A percentile compares a stretch with the other conserved stretches of the same genome.
phyloP scores from a whole-genome alignment of 345 rosid genomes.

The Salix dunnii region DNA sequence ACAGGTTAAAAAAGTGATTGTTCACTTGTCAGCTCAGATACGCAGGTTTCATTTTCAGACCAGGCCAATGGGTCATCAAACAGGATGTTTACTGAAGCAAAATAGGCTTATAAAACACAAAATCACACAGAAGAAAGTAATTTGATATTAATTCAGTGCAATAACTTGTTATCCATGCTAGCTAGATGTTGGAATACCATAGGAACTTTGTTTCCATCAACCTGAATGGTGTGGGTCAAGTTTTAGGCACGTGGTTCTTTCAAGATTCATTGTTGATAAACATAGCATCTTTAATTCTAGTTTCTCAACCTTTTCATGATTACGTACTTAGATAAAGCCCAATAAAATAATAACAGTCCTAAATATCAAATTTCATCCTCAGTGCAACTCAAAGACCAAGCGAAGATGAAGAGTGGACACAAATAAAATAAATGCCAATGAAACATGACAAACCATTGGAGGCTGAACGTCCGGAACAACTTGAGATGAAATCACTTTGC shows the following conservation, averaged over 20 bases:
- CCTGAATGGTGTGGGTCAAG: not conserved
- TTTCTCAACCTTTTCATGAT: not conserved
- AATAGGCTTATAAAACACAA: not conserved
- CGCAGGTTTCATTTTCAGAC: not conserved
- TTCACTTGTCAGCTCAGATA: not conserved
- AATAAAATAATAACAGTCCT: not conserved
- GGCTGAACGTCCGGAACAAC: slow-evolving; percentile 89
- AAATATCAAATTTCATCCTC: not conserved
- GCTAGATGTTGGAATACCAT: not conserved
- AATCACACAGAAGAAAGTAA: not conserved
- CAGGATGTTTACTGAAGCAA: not conserved
- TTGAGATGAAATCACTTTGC: slow-evolving; percentile 71
- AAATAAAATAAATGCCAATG: not conserved
- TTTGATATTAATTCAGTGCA: not conserved
- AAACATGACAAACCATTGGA: slow-evolving; percentile 59
- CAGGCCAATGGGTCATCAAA: not conserved
- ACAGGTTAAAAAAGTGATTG: not conserved
- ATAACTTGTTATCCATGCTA: not conserved
- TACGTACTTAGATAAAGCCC: not conserved
- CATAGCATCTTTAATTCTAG: not conserved
- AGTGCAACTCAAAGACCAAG: not conserved
- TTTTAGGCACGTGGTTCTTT: not conserved
- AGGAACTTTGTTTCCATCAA: not conserved
- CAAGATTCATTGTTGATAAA: not conserved
- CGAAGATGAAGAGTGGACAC: not conserved